A percentile compares a stretch with the other conserved stretches of the same genome.
Evolutionary conservation across 805 yeast species (phyloP).

Genomic region (Phaffomyces thermotolerans): DNA sequence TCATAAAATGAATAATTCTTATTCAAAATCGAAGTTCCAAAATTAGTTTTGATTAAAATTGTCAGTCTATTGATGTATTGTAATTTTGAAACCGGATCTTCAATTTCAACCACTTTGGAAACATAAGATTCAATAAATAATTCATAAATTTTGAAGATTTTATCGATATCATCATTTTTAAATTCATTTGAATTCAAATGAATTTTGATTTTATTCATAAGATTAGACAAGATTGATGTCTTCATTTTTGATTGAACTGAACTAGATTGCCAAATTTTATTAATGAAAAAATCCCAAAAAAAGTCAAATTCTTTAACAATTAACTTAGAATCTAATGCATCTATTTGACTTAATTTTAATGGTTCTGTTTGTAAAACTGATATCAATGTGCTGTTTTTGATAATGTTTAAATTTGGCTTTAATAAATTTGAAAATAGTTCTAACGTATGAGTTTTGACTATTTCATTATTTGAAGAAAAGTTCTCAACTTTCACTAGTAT

Average conservation of each 20-base stretch:
- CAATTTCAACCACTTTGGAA: background rate
- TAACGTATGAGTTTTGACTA: background rate
- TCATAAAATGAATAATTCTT: slow-evolving; percentile 10
- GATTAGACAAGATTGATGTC: slow-evolving; percentile 1
- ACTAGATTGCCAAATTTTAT: slow-evolving; percentile 2
- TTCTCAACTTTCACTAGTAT: no score
- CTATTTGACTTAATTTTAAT: background rate
- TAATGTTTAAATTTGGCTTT: background rate
- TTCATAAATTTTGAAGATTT: background rate
- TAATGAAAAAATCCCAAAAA: background rate
- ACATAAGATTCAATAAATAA: slow-evolving; percentile 5
- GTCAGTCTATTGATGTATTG: slow-evolving; percentile 14
- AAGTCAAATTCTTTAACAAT: background rate
- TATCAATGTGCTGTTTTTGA: background rate
- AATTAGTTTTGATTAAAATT: slow-evolving; percentile 12
- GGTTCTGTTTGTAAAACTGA: slow-evolving; percentile 8
- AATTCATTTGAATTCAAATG: no score
- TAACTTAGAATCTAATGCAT: background rate
- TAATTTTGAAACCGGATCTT: slow-evolving; percentile 1
- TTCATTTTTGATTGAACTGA: background rate
- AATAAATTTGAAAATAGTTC: background rate
- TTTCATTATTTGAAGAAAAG: no score
- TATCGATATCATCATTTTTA: background rate
- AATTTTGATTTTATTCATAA: slow-evolving; percentile 2
- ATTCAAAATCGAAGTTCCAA: slow-evolving; percentile 10